Evolutionary conservation across 1,284 basidiomycete genomes (phyloP), one percentile per base, ranked within the genome.

Genomic region (Cutaneotrichosporon cutaneum): DNA sequence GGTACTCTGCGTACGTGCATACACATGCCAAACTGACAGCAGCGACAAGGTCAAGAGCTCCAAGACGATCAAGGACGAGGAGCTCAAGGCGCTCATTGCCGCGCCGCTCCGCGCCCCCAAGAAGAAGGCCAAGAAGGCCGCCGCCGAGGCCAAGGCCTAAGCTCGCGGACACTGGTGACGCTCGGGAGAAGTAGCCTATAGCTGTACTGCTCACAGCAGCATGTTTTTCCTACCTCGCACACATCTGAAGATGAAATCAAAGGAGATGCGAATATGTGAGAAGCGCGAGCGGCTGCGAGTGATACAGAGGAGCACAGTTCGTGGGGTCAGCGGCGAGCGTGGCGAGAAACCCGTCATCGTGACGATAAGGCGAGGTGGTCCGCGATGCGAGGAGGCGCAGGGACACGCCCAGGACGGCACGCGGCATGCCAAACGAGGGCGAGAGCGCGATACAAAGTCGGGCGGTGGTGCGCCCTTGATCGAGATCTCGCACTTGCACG

Each of bases 51-150:
- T 95, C 71, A 54, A 56, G 60, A 88, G 89, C 7, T 88, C 90
- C 71, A 94, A 94, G 78, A 87, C 91, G 76, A 82, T 98, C 66
- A 87, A 93, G 79, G 91, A 96, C 71, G 87, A 89, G 70, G 90
- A 90, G 72, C 80, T 93, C 72, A 92, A 93, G 82, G 82, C 84
- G 39, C 82, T 92, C 45, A 81, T 97, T 66, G 82, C 88, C 55
- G 88, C 88, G 78, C 88, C 87, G 66, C 81, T 98, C 68, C 87
- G 94, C 64, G 90, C 93, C 80, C 87, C 83, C 78, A 96, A 92
- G 87, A 95, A 94, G 86, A 90, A 85, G 81, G 89, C 90, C 83
- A 92, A 90, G 83, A 85, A 87, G 76, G 81, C 82, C 14, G 85
- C 85, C 62, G 33, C 58, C 50, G 63, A 59, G 32, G 42, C 57